These are phyloP conservation scores for Geranium incanum DNA, from an alignment of 441 rosid species.

Conservation along the genomic window DNA sequence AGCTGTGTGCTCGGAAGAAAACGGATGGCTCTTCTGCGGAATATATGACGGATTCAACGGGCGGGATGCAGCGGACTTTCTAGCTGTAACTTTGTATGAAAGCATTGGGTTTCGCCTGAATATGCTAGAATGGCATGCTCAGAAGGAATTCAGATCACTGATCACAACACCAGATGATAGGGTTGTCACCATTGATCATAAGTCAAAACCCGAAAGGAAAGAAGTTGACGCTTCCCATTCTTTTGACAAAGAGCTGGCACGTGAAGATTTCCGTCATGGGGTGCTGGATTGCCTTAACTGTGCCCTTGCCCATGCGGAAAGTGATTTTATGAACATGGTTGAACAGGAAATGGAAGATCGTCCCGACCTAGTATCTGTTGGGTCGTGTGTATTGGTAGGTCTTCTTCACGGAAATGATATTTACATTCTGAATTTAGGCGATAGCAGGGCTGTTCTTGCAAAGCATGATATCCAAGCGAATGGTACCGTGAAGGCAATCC, in stretches of 20 bases:
- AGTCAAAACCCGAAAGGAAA: background rate
- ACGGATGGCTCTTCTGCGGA: conserved; percentile 82
- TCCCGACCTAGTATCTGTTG: conserved; percentile 86
- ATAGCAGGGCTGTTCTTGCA: conserved; percentile 88
- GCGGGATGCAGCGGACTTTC: conserved; percentile 95
- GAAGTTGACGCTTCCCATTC: background rate
- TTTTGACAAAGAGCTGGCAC: conserved; percentile 30
- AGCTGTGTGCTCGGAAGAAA: conserved; percentile 93
- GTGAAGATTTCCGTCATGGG: conserved; percentile 36
- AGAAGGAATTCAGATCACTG: background rate
- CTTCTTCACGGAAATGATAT: conserved; percentile 69
- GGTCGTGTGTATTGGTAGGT: conserved; percentile 78
- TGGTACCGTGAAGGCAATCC: conserved; percentile 51
- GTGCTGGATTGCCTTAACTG: conserved; percentile 66
- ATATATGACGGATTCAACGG: conserved; percentile 93
- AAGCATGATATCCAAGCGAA: conserved; percentile 31
- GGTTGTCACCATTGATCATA: background rate
- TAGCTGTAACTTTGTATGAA: conserved; percentile 85
- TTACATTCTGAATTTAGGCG: conserved; percentile 73
- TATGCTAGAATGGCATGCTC: conserved; percentile 28
- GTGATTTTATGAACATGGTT: conserved; percentile 76
- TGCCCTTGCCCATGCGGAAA: conserved; percentile 72
- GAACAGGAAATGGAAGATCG: conserved; percentile 97
- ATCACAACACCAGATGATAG: background rate
- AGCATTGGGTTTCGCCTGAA: conserved; percentile 47